phyloP scores from a whole-genome alignment of 805 yeast species.

The Lipomyces sp. region DNA sequence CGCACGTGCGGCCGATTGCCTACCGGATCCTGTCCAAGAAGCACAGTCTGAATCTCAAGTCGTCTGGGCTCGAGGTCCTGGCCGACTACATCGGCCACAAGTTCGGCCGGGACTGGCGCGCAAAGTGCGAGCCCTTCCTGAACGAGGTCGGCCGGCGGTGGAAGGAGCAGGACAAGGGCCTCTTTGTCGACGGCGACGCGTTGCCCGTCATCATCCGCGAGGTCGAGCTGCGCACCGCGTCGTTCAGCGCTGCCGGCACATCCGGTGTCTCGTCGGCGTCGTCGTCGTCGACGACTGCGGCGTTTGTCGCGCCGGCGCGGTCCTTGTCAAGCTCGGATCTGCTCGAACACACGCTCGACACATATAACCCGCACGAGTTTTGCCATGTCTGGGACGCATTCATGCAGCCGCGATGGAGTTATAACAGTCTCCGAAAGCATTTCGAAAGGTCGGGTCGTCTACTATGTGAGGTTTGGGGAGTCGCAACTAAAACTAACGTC shows the following conservation, averaged over 20 bases:
- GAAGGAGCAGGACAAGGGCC: slow-evolving; percentile 86
- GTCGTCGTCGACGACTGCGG: neutral
- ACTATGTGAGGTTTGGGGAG: neutral
- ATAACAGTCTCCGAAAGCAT: slow-evolving; percentile 51
- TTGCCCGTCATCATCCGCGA: slow-evolving; percentile 64
- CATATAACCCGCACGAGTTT: slow-evolving; percentile 45
- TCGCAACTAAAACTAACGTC: neutral
- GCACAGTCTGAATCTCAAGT: slow-evolving; percentile 84
- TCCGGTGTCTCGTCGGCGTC: too few species aligned
- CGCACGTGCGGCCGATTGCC: slow-evolving; percentile 85
- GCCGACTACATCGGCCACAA: slow-evolving; percentile 72
- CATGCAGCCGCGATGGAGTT: slow-evolving; percentile 61
- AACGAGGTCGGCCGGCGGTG: slow-evolving; percentile 78
- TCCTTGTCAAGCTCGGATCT: slow-evolving; percentile 2
- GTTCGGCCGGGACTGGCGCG: slow-evolving; percentile 86
- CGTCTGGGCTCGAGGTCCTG: slow-evolving; percentile 71
- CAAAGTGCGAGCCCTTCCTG: slow-evolving; percentile 58
- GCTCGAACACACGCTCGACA: slow-evolving; percentile 26
- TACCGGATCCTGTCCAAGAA: slow-evolving; percentile 87
- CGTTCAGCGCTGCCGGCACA: slow-evolving; percentile 11
- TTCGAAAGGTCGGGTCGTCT: slow-evolving; percentile 21
- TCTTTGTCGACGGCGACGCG: slow-evolving; percentile 77
- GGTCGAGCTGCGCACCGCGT: slow-evolving; percentile 38
- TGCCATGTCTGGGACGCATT: slow-evolving; percentile 63
- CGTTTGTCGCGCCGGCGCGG: neutral